Evolutionary conservation across 2,329 filamentous ascomycete species (phyloP).

Genomic region (Anthostomella pinea): DNA sequence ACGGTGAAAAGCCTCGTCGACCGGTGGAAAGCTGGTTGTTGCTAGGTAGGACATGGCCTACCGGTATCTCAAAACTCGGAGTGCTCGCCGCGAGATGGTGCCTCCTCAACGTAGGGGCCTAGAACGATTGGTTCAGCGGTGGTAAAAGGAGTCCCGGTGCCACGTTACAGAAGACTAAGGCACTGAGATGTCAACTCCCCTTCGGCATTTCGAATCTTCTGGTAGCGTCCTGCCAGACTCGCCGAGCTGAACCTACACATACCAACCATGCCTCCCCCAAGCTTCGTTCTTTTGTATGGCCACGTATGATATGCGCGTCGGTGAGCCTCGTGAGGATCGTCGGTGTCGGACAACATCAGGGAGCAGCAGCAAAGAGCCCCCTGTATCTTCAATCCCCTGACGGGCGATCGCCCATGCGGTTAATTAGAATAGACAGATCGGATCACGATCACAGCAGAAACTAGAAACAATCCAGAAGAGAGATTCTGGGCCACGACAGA

Average conservation of each 20-base stretch:
- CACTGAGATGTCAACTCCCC: slow-evolving; percentile 15
- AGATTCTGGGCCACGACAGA: slow-evolving; percentile 8
- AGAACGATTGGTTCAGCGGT: slow-evolving; percentile 14
- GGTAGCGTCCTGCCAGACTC: slow-evolving; percentile 1
- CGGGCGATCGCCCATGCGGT: slow-evolving; percentile 1
- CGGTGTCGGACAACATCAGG: slow-evolving; percentile 13
- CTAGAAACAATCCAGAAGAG: slow-evolving; percentile 12
- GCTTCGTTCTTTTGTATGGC: slow-evolving; percentile 7
- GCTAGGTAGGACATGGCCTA: slow-evolving; percentile 3
- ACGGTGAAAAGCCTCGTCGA: slow-evolving; percentile 14
- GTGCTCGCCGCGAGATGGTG: slow-evolving; percentile 2
- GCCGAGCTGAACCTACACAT: slow-evolving; percentile 8
- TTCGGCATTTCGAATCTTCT: slow-evolving; percentile 20
- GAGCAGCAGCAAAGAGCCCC: slow-evolving; percentile 6
- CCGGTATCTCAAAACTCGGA: slow-evolving; percentile 2
- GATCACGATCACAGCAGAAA: slow-evolving; percentile 16
- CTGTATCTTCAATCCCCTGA: slow-evolving; percentile 7
- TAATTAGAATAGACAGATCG: slow-evolving; percentile 9
- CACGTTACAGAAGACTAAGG: slow-evolving; percentile 27
- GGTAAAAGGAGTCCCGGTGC: slow-evolving; percentile 23
- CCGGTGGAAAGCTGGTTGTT: slow-evolving; percentile 1
- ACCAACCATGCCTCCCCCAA: slow-evolving; percentile 2
- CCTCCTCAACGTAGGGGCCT: slow-evolving; percentile 6
- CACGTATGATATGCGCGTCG: slow-evolving; percentile 17
- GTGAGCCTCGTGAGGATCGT: slow-evolving; percentile 11